Evolutionary conservation across 2,329 filamentous ascomycete species (phyloP), one percentile per base, ranked within the genome.

Genomic region (Colletotrichum limetticola): DNA sequence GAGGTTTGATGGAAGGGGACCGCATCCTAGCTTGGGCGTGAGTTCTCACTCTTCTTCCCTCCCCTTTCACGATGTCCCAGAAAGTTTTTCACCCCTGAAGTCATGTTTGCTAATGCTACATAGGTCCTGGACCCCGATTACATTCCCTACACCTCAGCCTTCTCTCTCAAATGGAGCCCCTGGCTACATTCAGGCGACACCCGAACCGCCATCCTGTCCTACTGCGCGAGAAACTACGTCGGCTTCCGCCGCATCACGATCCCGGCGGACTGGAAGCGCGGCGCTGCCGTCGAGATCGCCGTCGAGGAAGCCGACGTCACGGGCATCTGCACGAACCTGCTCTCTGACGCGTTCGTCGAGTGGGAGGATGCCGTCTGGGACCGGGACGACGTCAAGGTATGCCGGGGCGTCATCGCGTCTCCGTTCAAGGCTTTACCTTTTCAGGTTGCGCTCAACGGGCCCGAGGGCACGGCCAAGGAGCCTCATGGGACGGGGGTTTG

Each of bases 331-430:
- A 77, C 87, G 14, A 83, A 85, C 72, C 82, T 91, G 19, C 84
- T 83, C 0, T 80, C 85, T 0, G 88, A 90, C 74, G 85, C 89
- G 1, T 89, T 90, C 74, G 80, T 91, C 16, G 85, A 86, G 63
- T 91, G 88, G 83, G 89, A 91, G 75, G 84, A 89, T 59, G 81
- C 79, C 53, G 76, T 89, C 19, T 87, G 85, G 83, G 78, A 80
- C 0, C 79, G 84, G 5, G 80, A 79, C 4, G 77, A 78, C 5
- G 78, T 77, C 0, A 82, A 80, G n/a, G 76, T 84, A 53, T 88
- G 85, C 57, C 85, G 88, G n/a, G 89, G 88, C 2, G 81, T 90
- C 3, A 85, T 91, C 5, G 85, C 86, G 1, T 89, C 88, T 0
- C 89, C 89, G 0, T 84, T 86, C 46, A 79, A 84, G 19, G 82